Conservation (phyloP, 2,329 filamentous ascomycete species). For the Fusarium chaquense region DNA sequence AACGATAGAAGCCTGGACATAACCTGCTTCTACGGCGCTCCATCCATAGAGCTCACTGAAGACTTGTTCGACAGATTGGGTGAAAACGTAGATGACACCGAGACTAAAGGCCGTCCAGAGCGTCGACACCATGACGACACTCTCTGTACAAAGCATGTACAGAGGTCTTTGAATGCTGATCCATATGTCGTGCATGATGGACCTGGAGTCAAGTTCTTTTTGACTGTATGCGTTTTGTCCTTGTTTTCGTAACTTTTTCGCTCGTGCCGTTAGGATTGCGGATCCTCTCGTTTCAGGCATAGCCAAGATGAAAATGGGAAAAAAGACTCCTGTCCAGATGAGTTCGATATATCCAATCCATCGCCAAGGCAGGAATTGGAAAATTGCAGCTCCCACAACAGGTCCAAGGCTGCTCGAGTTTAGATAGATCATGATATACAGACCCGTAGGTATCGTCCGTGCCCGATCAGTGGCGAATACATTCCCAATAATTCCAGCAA, state of each 20-base stretch:
- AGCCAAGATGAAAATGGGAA: slow-evolving; percentile 29
- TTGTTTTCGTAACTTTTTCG: slow-evolving; percentile 10
- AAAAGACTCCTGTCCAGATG: slow-evolving; percentile 32
- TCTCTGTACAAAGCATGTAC: slow-evolving; percentile 33
- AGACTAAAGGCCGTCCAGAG: slow-evolving; percentile 31
- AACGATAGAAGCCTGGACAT: slow-evolving; percentile 27
- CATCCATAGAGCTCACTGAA: slow-evolving; percentile 22
- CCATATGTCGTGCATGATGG: slow-evolving; percentile 12
- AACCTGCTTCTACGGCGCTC: slow-evolving; percentile 19
- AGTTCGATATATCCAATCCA: slow-evolving; percentile 37
- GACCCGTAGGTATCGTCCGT: slow-evolving; percentile 13
- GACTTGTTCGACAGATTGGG: slow-evolving; percentile 29
- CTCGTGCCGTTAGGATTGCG: slow-evolving; percentile 4
- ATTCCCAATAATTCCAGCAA: slow-evolving; percentile 15
- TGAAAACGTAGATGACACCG: slow-evolving; percentile 25
- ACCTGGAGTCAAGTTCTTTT: slow-evolving; percentile 23
- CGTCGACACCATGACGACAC: slow-evolving; percentile 9
- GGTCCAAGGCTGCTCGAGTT: slow-evolving; percentile 27
- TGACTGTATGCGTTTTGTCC: slow-evolving; percentile 15
- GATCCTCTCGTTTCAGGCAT: slow-evolving; percentile 25
- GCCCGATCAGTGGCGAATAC: slow-evolving; percentile 22
- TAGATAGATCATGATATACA: slow-evolving; percentile 34
- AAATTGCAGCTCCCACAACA: slow-evolving; percentile 25
- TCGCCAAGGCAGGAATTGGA: slow-evolving; percentile 21
- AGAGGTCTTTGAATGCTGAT: slow-evolving; percentile 18